phyloP scores from a whole-genome alignment of 2,329 filamentous ascomycete species.

The Fusarium sp. region DNA sequence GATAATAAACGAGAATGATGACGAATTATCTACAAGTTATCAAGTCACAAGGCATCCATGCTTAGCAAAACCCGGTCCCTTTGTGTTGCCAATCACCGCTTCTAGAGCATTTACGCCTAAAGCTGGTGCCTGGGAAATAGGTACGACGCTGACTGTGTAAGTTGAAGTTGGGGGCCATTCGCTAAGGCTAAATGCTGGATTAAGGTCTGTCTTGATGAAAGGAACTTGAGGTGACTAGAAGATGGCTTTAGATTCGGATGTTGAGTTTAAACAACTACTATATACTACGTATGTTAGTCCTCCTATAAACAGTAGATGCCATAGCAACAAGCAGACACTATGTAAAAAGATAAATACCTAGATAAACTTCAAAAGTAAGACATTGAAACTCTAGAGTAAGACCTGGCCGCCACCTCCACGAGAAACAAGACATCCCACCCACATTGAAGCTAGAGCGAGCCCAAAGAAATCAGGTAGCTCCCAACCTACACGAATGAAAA shows the following conservation, averaged over 20 bases:
- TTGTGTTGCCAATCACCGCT: slow-evolving; percentile 38
- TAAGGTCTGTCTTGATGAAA: not conserved
- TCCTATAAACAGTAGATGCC: too few species aligned
- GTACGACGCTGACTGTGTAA: slow-evolving; percentile 43
- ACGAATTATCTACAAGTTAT: slow-evolving; percentile 31
- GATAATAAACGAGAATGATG: slow-evolving; percentile 31
- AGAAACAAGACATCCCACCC: slow-evolving; percentile 12
- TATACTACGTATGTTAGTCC: too few species aligned
- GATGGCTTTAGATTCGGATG: not conserved
- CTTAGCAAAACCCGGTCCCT: slow-evolving; percentile 17
- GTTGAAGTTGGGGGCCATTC: slow-evolving; percentile 33
- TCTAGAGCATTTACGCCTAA: slow-evolving; percentile 29
- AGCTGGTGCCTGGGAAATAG: slow-evolving; percentile 36
- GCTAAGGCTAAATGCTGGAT: not conserved
- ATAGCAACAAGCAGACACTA: too few species aligned
- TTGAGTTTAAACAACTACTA: not conserved
- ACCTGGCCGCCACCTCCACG: slow-evolving; percentile 29
- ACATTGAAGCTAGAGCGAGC: slow-evolving; percentile 31
- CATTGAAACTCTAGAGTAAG: not conserved
- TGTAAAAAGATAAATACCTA: not conserved
- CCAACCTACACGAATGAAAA: slow-evolving; percentile 37
- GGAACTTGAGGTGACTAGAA: not conserved
- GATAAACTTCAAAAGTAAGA: slow-evolving; percentile 8
- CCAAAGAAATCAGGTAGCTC: slow-evolving; percentile 23
- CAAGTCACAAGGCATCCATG: slow-evolving; percentile 38